phyloP scores from a whole-genome alignment of 2,329 filamentous ascomycete species.

The Colletotrichum lindemuthianum region DNA sequence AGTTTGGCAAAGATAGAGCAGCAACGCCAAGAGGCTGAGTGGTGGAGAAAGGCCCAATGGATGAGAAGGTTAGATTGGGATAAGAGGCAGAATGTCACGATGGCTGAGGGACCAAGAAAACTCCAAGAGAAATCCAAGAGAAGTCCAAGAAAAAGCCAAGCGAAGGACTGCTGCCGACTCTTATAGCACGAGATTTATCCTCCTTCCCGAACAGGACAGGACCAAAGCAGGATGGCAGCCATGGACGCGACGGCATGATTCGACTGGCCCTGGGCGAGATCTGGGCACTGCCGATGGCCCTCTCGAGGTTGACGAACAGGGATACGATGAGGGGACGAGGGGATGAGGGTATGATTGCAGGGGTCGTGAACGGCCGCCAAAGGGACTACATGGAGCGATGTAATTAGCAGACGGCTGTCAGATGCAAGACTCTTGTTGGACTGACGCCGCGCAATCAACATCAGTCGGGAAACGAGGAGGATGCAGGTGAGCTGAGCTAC shows the following conservation, averaged over 20 bases:
- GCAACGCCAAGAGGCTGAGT: slow-evolving; percentile 17
- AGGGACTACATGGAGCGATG: not conserved
- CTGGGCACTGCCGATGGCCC: slow-evolving; percentile 21
- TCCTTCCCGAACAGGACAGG: slow-evolving; percentile 29
- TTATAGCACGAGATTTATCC: slow-evolving; percentile 30
- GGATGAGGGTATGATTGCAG: slow-evolving; percentile 2
- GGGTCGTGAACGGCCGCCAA: slow-evolving; percentile 23
- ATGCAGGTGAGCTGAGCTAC: not conserved
- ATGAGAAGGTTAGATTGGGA: not conserved
- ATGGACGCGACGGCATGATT: slow-evolving; percentile 11
- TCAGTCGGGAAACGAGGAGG: not conserved
- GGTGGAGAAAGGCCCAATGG: slow-evolving; percentile 17
- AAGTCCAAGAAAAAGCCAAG: slow-evolving; percentile 34
- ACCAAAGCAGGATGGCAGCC: not conserved
- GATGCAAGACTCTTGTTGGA: not conserved
- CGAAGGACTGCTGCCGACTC: slow-evolving; percentile 17
- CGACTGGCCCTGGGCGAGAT: slow-evolving; percentile 19
- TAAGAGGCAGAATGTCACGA: not conserved
- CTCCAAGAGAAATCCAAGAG: slow-evolving; percentile 33
- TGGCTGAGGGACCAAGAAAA: slow-evolving; percentile 15
- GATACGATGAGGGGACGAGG: not conserved
- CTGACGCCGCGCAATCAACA: slow-evolving; percentile 13
- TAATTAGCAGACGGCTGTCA: not conserved
- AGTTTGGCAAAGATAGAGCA: slow-evolving; percentile 22
- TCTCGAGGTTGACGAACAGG: not conserved